Evolutionary conservation across 164 flowering plant genomes (phyloP), one percentile per base, ranked within the genome.

Genomic region (Stephania japonica): DNA sequence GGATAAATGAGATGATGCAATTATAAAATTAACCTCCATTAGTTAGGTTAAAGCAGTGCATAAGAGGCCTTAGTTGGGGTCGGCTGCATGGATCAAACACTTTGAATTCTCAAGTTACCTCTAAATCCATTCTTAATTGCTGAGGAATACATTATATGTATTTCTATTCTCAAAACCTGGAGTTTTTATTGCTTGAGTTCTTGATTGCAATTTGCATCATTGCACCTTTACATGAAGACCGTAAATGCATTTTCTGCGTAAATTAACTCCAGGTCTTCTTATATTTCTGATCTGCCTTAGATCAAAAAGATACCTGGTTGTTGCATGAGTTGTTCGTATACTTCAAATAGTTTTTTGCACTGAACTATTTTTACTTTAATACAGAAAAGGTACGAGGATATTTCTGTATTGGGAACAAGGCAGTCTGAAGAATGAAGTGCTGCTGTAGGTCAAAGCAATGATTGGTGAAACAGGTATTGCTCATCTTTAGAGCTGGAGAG

Each of bases 361-460:
- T 50, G 65, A 42, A 56, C 2, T 65, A 53, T 27, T 69, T 59
- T 10, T 72, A 65, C 64, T 27, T 12, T 73, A 7, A 49, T 72
- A 78, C 85, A 87, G 88, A 87, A 87, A 78, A 82, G 87, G 32
- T 87, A 78, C 11, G 85, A 87, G 76, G 90, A 87, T 74, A 87
- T 87, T 75, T 64, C 88, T n/a, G 87, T 83, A 26, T 71, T 87
- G 78, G 88, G 90, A 23, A 78, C 81, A 62, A 85, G 85, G 83
- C 86, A 66, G 71, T 70, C 83, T 25, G 89, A 85, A 77, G 84
- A 82, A 78, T 83, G 74, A 78, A 12, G 64, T 62, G 24, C 26
- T 4, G 16, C 38, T 56, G 50, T 25, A 24, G 41, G 25, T 25
- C 26, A 18, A 12, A 26, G 13, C 5, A 13, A 64, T 64, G 18